A percentile compares a stretch with the other conserved stretches of the same genome.
phyloP scores from a whole-genome alignment of 2,329 filamentous ascomycete species.

The Hypomyces perniciosus region DNA sequence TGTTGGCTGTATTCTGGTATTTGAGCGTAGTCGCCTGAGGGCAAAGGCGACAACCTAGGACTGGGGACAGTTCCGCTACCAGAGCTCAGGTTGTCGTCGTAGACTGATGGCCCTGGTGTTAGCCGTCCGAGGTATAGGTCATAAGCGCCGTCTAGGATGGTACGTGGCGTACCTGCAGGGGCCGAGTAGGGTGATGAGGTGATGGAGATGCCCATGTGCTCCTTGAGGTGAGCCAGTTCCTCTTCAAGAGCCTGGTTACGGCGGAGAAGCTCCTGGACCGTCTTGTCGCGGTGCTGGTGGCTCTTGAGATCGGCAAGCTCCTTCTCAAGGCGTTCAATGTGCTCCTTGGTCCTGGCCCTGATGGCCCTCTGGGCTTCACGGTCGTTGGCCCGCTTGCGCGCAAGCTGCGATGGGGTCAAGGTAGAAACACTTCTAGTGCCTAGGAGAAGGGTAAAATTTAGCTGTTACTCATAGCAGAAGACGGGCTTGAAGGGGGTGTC shows the following conservation, averaged over 20 bases:
- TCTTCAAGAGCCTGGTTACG: conserved; percentile 50
- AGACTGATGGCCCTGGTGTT: conserved; percentile 27
- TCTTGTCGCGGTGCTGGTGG: conserved; percentile 42
- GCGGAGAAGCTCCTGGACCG: conserved; percentile 45
- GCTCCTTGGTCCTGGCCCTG: conserved; percentile 76
- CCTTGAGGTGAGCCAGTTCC: conserved; percentile 41
- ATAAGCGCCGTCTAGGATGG: conserved; percentile 12
- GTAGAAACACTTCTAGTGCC: conserved; percentile 75
- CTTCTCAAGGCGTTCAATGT: conserved; percentile 72
- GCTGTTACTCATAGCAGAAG: not conserved
- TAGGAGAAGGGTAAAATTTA: conserved; percentile 16
- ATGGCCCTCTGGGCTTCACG: conserved; percentile 86
- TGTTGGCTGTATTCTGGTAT: conserved; percentile 37
- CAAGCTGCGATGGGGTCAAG: conserved; percentile 80
- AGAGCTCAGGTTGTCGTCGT: conserved; percentile 36
- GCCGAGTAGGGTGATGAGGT: conserved; percentile 36
- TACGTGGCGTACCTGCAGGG: conserved; percentile 31
- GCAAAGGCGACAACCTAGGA: conserved; percentile 41
- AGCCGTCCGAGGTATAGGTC: conserved; percentile 13
- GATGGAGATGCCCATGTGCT: conserved; percentile 38
- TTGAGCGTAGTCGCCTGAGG: conserved; percentile 38
- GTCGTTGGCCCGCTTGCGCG: conserved; percentile 86
- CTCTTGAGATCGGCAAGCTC: conserved; percentile 65
- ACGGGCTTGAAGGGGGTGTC: not conserved
- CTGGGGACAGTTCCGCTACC: conserved; percentile 36